Conservation (phyloP, 208 protist genomes). For the Endotrypanum monterogeii region DNA sequence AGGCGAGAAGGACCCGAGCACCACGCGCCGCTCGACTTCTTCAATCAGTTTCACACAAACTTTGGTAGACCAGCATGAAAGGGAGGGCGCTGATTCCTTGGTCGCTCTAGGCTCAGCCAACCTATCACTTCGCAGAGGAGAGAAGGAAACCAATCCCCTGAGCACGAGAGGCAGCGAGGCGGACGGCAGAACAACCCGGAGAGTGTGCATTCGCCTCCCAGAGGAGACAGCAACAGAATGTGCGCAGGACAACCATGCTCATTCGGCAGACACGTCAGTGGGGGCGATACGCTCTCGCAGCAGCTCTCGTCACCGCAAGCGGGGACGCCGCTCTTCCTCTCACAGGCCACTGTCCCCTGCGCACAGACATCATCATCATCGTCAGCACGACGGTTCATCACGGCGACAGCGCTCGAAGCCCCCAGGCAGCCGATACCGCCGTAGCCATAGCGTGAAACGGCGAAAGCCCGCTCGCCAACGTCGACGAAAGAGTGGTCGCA, state of each 20-base stretch:
- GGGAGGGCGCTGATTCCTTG: background rate
- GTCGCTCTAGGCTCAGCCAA: background rate
- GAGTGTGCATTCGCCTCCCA: conserved; percentile 23
- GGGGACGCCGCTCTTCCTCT: background rate
- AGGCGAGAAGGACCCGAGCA: background rate
- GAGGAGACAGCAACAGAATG: conserved; percentile 10
- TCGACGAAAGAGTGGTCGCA: conserved; percentile 27
- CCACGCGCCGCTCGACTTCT: background rate
- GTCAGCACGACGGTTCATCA: conserved; percentile 8
- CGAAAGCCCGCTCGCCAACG: conserved; percentile 34
- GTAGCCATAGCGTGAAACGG: conserved; percentile 33
- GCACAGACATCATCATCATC: conserved; percentile 7
- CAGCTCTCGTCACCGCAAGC: conserved; percentile 5
- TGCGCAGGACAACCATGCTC: background rate
- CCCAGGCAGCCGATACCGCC: conserved; percentile 22
- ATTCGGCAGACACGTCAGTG: conserved; percentile 2
- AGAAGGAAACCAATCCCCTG: background rate
- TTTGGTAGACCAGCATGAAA: background rate
- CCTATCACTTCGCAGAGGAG: background rate
- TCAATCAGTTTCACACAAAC: background rate
- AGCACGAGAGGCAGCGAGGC: background rate
- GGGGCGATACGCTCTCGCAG: background rate
- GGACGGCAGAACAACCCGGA: conserved; percentile 1
- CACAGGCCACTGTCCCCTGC: background rate
- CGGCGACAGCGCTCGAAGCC: conserved; percentile 2